Base-by-base conservation (phyloP, 225 moss, liverwort and hornwort species). In the Physcomitrellopsis africana region DNA sequence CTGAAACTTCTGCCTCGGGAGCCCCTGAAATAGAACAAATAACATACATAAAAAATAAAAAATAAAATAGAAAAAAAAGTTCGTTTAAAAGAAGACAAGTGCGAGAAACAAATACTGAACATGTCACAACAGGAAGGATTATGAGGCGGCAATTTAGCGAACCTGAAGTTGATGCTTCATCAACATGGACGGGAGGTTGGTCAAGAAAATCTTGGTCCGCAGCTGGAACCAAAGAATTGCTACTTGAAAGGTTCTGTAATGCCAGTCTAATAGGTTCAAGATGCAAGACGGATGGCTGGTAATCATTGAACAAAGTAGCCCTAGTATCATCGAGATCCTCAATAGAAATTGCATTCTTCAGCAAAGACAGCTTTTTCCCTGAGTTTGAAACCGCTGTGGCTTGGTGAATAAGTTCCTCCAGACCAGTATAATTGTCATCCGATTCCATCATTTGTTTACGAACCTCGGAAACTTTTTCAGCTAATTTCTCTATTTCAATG, bases 401-500 rank as follows among this genome's bases (percentile, higher is more conserved):
- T 67, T 84, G 87, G 74, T 87, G 67, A 65, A 84, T 76, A 53
- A 87, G 84, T 59, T 81, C 81, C 69, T 81, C 81, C 13, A 87
- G 53, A 23, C 76, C 72, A 52, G 11, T 72, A 8, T 75, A 77
- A 54, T 75, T 64, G 45, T 86, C 86, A 63, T 81, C 80, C 11
- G 86, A 79, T 67, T 81, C 84, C 79, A 76, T 76, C 84, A 87
- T 87, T 71, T 81, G 81, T 71, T 84, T 84, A 49, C 81, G 84
- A 9, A 87, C 84, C 76, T 84, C 81, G 5, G 84, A 83, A 51
- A 87, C 77, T 63, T 87, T 87, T 51, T 76, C 48, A 13, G 87
- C 87, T 16, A 84, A 75, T 77, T 87, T 84, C 79, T 81, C 81
- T 15, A 87, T 79, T 70, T 84, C 87, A 52, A 68, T 76, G 64